Percentiles rank a stretch among this genome's conserved stretches.
phyloP scores from a whole-genome alignment of 192 early-diverging fungal species.

The Coemansia asiatica region DNA sequence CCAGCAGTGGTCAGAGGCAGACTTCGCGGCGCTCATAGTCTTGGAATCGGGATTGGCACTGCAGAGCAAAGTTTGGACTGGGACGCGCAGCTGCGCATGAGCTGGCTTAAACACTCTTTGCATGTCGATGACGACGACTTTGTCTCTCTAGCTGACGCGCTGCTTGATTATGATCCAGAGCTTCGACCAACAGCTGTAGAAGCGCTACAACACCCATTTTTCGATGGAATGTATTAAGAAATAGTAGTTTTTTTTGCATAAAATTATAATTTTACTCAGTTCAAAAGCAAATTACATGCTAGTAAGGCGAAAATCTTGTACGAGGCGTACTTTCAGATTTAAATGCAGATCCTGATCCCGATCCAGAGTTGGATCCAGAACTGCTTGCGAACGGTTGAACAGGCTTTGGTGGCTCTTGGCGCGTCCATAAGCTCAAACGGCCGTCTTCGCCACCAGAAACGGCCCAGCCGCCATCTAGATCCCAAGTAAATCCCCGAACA shows the following conservation, averaged over 20 bases:
- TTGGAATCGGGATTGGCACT: slow-evolving; percentile 1
- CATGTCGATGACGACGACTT: slow-evolving; percentile 51
- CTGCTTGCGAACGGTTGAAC: background rate
- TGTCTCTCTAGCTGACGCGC: slow-evolving; percentile 55
- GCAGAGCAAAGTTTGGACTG: slow-evolving; percentile 49
- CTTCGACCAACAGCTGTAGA: slow-evolving; percentile 79
- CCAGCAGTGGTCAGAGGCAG: slow-evolving; percentile 31
- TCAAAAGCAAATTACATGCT: background rate
- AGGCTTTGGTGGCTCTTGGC: slow-evolving; percentile 1
- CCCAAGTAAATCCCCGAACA: slow-evolving; percentile 79
- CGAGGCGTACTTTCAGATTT: background rate
- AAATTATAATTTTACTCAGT: too few relatives aligned
- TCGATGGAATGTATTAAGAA: slow-evolving; percentile 46
- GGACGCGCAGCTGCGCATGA: slow-evolving; percentile 51
- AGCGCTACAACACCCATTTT: slow-evolving; percentile 57
- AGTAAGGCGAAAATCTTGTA: background rate
- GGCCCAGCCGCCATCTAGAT: slow-evolving; percentile 58
- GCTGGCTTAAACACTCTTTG: slow-evolving; percentile 53
- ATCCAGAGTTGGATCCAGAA: background rate
- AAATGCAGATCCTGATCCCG: background rate
- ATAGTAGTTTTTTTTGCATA: slow-evolving; percentile 13
- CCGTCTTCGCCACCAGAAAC: slow-evolving; percentile 82
- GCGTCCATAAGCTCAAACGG: slow-evolving; percentile 68
- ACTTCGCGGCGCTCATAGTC: slow-evolving; percentile 2
- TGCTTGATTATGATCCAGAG: slow-evolving; percentile 88